Conservation (phyloP, 768 basidiomycete species). For the Tricholoma matsutake region DNA sequence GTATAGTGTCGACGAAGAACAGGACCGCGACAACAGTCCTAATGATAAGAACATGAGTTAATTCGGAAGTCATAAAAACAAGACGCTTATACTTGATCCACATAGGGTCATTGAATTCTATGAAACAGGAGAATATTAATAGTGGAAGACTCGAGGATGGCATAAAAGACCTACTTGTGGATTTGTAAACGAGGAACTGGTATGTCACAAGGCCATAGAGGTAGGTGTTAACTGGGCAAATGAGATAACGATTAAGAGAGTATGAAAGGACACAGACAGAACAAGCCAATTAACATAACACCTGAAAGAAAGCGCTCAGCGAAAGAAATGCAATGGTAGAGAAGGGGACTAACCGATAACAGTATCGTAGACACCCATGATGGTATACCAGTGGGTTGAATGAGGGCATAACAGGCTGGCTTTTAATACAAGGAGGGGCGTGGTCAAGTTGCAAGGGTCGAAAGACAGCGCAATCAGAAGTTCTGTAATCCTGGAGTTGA, state of each 20-base stretch:
- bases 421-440: not conserved
- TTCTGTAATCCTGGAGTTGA: not conserved
- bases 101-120: conserved; percentile 33
- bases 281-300: conserved; percentile 24
- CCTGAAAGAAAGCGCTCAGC: conserved; percentile 11
- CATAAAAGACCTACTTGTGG: conserved; percentile 18
- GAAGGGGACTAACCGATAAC: conserved; percentile 22
- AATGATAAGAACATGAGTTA: not conserved
- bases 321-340: not conserved
- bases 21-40: conserved; percentile 29
- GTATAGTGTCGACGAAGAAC: conserved; percentile 31
- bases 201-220: conserved; percentile 36
- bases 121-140: not conserved
- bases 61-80: not conserved
- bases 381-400: not conserved
- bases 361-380: conserved; percentile 25
- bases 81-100: conserved; percentile 25
- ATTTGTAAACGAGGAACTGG: conserved; percentile 34
- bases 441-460: not conserved
- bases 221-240: conserved; percentile 23
- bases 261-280: conserved; percentile 16
- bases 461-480: not conserved
- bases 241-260: not conserved
- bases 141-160: conserved; percentile 3
- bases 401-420: not conserved